phyloP scores from a whole-genome alignment of 805 yeast genomes.

The Metschnikowia sp. region DNA sequence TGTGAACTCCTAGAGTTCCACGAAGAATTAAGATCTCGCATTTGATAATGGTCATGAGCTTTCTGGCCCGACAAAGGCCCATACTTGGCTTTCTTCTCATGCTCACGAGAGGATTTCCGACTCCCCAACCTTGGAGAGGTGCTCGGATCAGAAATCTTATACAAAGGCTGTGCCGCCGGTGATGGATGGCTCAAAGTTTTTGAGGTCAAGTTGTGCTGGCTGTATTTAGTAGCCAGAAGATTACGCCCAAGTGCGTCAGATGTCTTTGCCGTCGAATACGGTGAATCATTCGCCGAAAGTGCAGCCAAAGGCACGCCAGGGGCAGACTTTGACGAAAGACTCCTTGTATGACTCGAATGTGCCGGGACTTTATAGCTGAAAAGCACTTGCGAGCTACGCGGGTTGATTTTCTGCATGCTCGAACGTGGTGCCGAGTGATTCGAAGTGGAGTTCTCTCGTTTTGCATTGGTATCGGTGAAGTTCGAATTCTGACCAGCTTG shows the following conservation, averaged over 20 bases:
- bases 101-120: conserved; percentile 2
- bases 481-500: neutral
- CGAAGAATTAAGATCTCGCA: neutral
- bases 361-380: conserved; percentile 33
- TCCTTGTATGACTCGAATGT: neutral
- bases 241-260: conserved; percentile 10
- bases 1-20: neutral
- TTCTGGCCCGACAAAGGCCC: neutral
- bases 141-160: neutral
- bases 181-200: conserved; percentile 4
- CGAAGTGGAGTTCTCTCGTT: neutral
- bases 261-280: conserved; percentile 18
- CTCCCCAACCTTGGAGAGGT: neutral
- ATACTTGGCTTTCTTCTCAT: neutral
- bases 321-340: neutral
- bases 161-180: neutral
- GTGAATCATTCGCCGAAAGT: conserved; percentile 18
- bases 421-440: conserved; percentile 1
- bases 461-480: neutral
- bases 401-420: conserved; percentile 18
- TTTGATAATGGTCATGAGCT: neutral
- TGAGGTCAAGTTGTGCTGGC: conserved; percentile 12
- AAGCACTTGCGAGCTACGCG: conserved; percentile 32
- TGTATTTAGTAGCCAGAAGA: conserved; percentile 12
- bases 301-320: conserved; percentile 3